Evolutionary conservation across 768 basidiomycete species (phyloP).

Genomic region (Tulasnella calospora): DNA sequence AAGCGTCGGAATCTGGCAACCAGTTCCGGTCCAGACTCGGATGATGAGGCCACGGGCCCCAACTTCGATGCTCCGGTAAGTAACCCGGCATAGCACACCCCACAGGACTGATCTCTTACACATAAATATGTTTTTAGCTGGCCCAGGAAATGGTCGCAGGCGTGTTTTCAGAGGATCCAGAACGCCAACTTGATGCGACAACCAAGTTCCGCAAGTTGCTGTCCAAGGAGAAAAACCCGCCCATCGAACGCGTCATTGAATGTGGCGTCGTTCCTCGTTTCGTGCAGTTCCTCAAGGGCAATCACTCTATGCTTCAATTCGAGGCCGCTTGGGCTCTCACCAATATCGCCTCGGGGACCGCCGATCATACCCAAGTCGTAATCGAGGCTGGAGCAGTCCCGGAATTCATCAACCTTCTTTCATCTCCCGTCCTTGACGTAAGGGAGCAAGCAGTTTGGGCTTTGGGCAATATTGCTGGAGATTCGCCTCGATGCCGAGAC

Average conservation of each 20-base stretch:
- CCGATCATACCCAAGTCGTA: constrained; percentile 96
- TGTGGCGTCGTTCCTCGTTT: constrained; percentile 97
- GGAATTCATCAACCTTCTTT: constrained; percentile 93
- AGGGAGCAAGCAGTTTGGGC: constrained; percentile 99
- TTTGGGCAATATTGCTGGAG: constrained; percentile 97
- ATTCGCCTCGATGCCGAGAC: constrained; percentile 95
- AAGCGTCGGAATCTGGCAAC: constrained; percentile 94
- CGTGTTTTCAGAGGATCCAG: constrained; percentile 87
- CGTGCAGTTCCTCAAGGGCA: constrained; percentile 77
- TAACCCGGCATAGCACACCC: constrained; percentile 29
- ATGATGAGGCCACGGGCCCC: constrained; percentile 66
- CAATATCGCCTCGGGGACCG: constrained; percentile 97
- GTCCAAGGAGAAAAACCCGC: constrained; percentile 99
- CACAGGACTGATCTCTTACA: not conserved
- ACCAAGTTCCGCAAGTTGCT: constrained; percentile 98
- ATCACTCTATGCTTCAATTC: constrained; percentile 59
- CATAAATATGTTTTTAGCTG: constrained; percentile 45
- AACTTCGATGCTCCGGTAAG: constrained; percentile 75
- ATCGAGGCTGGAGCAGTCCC: constrained; percentile 93
- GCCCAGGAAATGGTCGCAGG: constrained; percentile 89
- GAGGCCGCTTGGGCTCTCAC: constrained; percentile 98
- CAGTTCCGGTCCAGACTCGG: constrained; percentile 69
- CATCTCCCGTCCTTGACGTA: constrained; percentile 91
- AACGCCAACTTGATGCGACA: constrained; percentile 88
- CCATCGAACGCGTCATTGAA: constrained; percentile 96